phyloP scores from a whole-genome alignment of 2,329 filamentous ascomycete species.

The Colletotrichum sidae region DNA sequence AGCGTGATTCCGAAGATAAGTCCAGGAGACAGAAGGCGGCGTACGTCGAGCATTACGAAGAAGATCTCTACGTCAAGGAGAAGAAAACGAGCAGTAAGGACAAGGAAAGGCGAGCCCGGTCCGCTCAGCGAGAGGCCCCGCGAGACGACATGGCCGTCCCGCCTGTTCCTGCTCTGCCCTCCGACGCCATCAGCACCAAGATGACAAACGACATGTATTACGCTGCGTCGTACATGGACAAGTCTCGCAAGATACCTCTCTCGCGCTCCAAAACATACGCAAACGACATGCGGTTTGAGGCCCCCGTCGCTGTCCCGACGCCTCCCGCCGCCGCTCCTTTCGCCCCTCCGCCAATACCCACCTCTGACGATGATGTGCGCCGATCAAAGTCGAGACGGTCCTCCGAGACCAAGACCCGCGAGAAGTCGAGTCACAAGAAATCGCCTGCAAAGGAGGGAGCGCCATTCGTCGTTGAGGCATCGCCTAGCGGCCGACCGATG shows the following conservation, averaged over 20 bases:
- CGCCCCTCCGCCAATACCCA: conserved; percentile 21
- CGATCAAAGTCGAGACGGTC: conserved; percentile 38
- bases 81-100: conserved; percentile 52
- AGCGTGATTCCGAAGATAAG: conserved; percentile 52
- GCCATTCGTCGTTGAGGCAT: conserved; percentile 41
- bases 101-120: conserved; percentile 34
- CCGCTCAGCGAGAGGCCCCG: conserved; percentile 21
- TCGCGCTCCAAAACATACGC: conserved; percentile 28
- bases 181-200: conserved; percentile 21
- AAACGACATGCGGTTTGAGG: conserved; percentile 11
- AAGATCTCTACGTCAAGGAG: conserved; percentile 50
- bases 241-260: conserved; percentile 27
- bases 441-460: conserved; percentile 28
- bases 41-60: conserved; percentile 50
- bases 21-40: conserved; percentile 41
- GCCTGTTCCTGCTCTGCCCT: conserved; percentile 9
- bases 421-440: conserved; percentile 38
- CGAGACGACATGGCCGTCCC: conserved; percentile 16
- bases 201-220: conserved; percentile 14
- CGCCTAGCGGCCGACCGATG: conserved; percentile 46
- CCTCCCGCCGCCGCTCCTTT: conserved; percentile 24
- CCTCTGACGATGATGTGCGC: conserved; percentile 34
- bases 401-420: conserved; percentile 36
- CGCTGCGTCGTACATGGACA: conserved; percentile 37
- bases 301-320: conserved; percentile 31